Percentiles rank a stretch among this genome's conserved stretches.
These are phyloP conservation scores for Massariosphaeria phaeospora DNA, from an alignment of 495 filamentous ascomycete genomes.

Conservation along the genomic window DNA sequence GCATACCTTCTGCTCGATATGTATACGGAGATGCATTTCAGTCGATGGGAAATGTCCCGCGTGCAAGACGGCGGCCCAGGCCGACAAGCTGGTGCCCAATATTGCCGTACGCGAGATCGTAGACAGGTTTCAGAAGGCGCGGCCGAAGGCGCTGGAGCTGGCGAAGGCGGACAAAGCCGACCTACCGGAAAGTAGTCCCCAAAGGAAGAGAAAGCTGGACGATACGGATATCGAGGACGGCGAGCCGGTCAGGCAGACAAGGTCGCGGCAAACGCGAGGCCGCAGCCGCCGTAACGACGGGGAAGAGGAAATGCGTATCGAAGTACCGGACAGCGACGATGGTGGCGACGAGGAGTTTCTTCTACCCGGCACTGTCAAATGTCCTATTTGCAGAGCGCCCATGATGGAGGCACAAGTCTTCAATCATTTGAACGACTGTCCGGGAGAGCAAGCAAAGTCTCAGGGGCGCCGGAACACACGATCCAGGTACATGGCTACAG, in stretches of 20 bases:
- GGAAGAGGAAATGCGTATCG: slow-evolving; percentile 34
- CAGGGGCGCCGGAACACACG: slow-evolving; percentile 21
- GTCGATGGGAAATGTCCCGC: slow-evolving; percentile 80
- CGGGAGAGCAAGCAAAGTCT: slow-evolving; percentile 28
- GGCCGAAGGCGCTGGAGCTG: slow-evolving; percentile 58
- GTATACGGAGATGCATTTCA: slow-evolving; percentile 78
- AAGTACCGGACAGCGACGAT: slow-evolving; percentile 29
- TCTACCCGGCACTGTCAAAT: slow-evolving; percentile 59
- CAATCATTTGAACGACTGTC: slow-evolving; percentile 66
- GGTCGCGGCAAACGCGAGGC: slow-evolving; percentile 40
- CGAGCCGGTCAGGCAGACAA: slow-evolving; percentile 26
- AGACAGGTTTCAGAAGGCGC: slow-evolving; percentile 64
- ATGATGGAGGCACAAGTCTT: slow-evolving; percentile 76
- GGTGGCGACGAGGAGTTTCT: slow-evolving; percentile 46
- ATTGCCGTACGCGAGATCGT: slow-evolving; percentile 78
- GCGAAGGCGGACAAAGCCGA: slow-evolving; percentile 44
- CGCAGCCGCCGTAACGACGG: slow-evolving; percentile 17
- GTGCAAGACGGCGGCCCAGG: slow-evolving; percentile 72
- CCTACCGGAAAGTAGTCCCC: slow-evolving; percentile 23
- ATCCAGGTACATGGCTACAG: slow-evolving; percentile 31
- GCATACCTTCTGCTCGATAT: slow-evolving; percentile 95
- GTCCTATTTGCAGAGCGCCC: slow-evolving; percentile 70
- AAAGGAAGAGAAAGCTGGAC: slow-evolving; percentile 50
- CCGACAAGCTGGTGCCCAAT: slow-evolving; percentile 77
- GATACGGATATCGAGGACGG: slow-evolving; percentile 48